Percentiles rank a stretch among this genome's conserved stretches.
Conservation (phyloP, 257 asterid genomes). For the Nicotiana knightiana region DNA sequence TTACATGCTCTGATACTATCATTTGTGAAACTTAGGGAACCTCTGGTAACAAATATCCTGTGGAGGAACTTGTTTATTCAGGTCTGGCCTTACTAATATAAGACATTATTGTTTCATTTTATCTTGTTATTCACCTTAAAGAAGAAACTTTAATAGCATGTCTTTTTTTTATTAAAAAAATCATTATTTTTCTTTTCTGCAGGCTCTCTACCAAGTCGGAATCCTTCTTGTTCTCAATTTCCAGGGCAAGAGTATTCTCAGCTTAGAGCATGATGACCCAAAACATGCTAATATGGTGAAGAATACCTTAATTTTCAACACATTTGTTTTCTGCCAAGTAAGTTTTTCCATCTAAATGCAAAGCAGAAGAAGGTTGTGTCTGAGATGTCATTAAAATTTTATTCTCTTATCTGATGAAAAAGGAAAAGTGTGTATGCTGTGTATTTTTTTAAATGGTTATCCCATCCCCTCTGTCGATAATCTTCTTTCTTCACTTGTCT, state of each 20-base stretch:
- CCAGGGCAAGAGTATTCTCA: constrained; percentile 50
- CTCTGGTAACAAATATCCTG: constrained; percentile 90
- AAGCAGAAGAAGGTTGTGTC: background rate
- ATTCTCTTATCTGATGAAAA: background rate
- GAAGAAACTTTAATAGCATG: background rate
- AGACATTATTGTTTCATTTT: background rate
- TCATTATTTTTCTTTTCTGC: background rate
- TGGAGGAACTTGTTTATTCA: constrained; percentile 92
- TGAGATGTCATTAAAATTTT: background rate
- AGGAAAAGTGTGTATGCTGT: background rate
- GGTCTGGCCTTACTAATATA: constrained; percentile 30
- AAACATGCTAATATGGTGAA: constrained; percentile 62
- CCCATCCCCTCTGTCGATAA: background rate
- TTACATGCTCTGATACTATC: constrained; percentile 6
- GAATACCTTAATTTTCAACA: constrained; percentile 72
- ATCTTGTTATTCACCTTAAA: background rate
- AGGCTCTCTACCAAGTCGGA: constrained; percentile 80
- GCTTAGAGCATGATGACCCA: constrained; percentile 33
- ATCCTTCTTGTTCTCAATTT: constrained; percentile 74
- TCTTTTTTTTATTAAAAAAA: background rate
- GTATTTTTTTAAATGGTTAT: background rate
- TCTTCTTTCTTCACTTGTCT: background rate
- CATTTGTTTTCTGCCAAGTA: constrained; percentile 94
- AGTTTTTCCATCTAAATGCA: constrained; percentile 24
- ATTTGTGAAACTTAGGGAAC: constrained; percentile 54